Base-by-base conservation (phyloP, 1,284 basidiomycete species). In the Mixia osmundae region DNA sequence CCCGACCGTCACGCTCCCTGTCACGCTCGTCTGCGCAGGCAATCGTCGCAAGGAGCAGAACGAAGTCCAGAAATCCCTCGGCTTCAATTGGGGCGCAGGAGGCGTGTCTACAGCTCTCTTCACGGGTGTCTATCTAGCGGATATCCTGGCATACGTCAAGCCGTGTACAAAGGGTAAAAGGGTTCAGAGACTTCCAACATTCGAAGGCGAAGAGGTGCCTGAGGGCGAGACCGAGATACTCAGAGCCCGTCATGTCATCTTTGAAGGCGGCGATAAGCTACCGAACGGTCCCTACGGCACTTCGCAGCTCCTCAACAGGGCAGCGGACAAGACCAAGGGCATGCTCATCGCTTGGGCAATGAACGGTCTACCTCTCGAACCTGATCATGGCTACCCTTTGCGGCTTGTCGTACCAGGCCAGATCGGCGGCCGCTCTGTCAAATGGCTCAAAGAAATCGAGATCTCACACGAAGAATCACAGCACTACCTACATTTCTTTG, bases 31-130 rank as follows among this genome's bases (percentile, higher is more conserved):
- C 1, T 75, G 71, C 43, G 72, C 72, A 1, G 71, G 71, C 1
- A 74, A 74, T 52, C 55, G 71, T 3, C 59, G 71, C 9, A 72
- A 71, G 48, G 72, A 75, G 46, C 71, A 74, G 47, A 74, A 74
- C 47, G 57, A 70, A 36, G 25, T 34, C 2, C 5, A 21, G 10
- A 28, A 35, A 28, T n/a, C 10, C 8, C 21, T 35, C 4, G 69
- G 53, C 2, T 52, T 53, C 41, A 46, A 42, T 30, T 53, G 51
- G 50, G 53, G 48, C 3, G 44, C 50, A 1, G 47, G 66, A 6
- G 54, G 54, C 46, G 59, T 69, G 10, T 66, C 63, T 2, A 74
- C 70, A 0, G 69, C 69, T 2, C 56, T 73, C 3, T 74, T 68
- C 54, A 74, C 71, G 0, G 71, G 71, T 3, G 68, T 72, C 4